Conservation (phyloP, 2,329 filamentous ascomycete genomes). For the Alternaria brassicicola region DNA sequence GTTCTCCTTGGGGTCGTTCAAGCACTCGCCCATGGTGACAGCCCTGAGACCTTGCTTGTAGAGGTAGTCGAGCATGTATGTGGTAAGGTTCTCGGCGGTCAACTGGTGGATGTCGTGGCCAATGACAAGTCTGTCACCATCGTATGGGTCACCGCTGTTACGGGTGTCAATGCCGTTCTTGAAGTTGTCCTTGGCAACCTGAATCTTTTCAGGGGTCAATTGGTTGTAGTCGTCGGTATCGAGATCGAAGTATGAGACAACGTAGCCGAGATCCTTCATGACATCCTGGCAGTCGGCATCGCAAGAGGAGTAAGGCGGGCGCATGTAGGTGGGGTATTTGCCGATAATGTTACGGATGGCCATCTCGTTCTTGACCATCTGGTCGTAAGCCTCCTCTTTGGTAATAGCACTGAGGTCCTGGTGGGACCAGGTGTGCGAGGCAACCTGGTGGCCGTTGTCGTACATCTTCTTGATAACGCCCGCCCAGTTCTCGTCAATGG, state of each 20-base stretch:
- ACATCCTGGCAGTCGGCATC: slow-evolving; percentile 47
- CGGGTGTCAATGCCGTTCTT: slow-evolving; percentile 46
- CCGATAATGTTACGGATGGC: slow-evolving; percentile 61
- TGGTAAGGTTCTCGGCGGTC: slow-evolving; percentile 53
- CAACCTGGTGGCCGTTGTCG: slow-evolving; percentile 64
- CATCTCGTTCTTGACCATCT: slow-evolving; percentile 61
- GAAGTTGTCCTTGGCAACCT: slow-evolving; percentile 49
- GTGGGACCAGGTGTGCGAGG: slow-evolving; percentile 64
- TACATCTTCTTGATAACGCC: slow-evolving; percentile 62
- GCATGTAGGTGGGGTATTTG: slow-evolving; percentile 62
- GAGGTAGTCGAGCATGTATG: slow-evolving; percentile 52
- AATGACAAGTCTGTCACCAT: slow-evolving; percentile 57
- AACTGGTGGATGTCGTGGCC: slow-evolving; percentile 58
- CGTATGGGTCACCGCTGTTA: slow-evolving; percentile 18
- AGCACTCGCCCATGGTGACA: slow-evolving; percentile 57
- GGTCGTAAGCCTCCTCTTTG: slow-evolving; percentile 52
- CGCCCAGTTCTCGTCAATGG: slow-evolving; percentile 61
- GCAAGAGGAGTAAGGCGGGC: slow-evolving; percentile 57
- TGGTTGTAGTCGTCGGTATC: slow-evolving; percentile 59
- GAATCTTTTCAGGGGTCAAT: slow-evolving; percentile 35
- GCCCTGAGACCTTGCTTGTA: slow-evolving; percentile 49
- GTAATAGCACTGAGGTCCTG: slow-evolving; percentile 55
- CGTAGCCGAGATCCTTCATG: slow-evolving; percentile 58
- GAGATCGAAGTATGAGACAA: slow-evolving; percentile 65
- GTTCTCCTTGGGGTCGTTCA: slow-evolving; percentile 53